Evolutionary conservation across 106 monocot species (phyloP), one percentile per base, ranked within the genome.

Genomic region (Acorus gramineus): DNA sequence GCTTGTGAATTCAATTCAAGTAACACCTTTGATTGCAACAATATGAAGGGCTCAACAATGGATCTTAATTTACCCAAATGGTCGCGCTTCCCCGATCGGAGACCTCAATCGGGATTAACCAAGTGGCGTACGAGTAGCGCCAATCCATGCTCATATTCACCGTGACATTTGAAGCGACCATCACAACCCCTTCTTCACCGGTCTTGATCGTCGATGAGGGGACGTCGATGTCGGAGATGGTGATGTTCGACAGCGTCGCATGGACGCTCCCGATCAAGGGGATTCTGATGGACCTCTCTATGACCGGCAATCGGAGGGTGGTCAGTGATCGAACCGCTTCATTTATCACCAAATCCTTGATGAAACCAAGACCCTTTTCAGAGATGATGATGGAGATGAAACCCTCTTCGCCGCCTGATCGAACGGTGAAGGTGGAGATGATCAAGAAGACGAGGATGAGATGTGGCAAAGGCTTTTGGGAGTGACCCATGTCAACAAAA

Each of bases 331-430:
- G 49, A 10, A 85, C 69, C 8, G 85, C 96, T 65, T 85, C 53
- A 48, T 77, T 77, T 3, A 96, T 63, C 46, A 91, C 67, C 50
- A 85, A 10, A 52, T 87, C 83, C 72, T 83, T 96, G 56, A 48
- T 76, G 64, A 96, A 96, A 28, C 66, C 78, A 51, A 96, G 78
- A 42, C 96, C 96, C 14, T 77, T 82, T 54, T 80, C 79, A 11
- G 87, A 82, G 50, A 91, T 60, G 6, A 87, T 51, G 7, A 76
- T 74, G 52, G 90, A 85, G 42, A 85, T 87, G 64, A 57, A 78
- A 5, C 72, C 79, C 6, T 5, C 48, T 2, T 73, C 73, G 10
- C 9, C 10, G 3, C 28, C 28, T 1, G 78, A 59, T 42, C 60
- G 63, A 10, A 77, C 57, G 4, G 43, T 53, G 61, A 73, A 28